Conservation (phyloP, 208 protist genomes). For the Crithidia sp. region DNA sequence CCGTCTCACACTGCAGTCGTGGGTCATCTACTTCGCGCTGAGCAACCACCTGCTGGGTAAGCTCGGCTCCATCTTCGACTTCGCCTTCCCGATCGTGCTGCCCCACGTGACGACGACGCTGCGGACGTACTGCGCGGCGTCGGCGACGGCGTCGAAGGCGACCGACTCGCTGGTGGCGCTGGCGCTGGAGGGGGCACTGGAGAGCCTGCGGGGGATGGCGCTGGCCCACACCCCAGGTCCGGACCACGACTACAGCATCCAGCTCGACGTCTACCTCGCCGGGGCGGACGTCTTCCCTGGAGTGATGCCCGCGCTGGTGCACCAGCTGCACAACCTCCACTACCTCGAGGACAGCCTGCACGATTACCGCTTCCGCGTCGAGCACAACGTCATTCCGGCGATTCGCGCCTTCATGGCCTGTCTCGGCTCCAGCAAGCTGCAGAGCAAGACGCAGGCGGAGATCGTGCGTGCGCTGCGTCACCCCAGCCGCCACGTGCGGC, state of each 20-base stretch:
- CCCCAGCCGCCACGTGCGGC: constrained; percentile 73
- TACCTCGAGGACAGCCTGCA: constrained; percentile 69
- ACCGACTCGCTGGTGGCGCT: constrained; percentile 61
- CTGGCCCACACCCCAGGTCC: constrained; percentile 72
- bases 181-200: constrained; percentile 72
- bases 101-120: constrained; percentile 72
- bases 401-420: constrained; percentile 79
- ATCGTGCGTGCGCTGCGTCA: constrained; percentile 76
- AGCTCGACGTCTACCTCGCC: constrained; percentile 74
- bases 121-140: constrained; percentile 58
- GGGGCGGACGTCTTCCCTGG: constrained; percentile 79
- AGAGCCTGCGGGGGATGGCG: constrained; percentile 71
- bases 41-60: constrained; percentile 78
- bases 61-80: constrained; percentile 81
- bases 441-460: constrained; percentile 88
- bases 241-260: constrained; percentile 81
- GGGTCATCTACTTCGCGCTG: constrained; percentile 84
- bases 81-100: constrained; percentile 68
- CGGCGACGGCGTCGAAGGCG: constrained; percentile 32
- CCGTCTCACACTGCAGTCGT: constrained; percentile 69
- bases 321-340: constrained; percentile 78
- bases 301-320: constrained; percentile 82
- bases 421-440: constrained; percentile 72
- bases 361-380: constrained; percentile 72
- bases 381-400: constrained; percentile 78